Conservation (phyloP, 148 eudicot genomes). For the Chenopodium suecicum region DNA sequence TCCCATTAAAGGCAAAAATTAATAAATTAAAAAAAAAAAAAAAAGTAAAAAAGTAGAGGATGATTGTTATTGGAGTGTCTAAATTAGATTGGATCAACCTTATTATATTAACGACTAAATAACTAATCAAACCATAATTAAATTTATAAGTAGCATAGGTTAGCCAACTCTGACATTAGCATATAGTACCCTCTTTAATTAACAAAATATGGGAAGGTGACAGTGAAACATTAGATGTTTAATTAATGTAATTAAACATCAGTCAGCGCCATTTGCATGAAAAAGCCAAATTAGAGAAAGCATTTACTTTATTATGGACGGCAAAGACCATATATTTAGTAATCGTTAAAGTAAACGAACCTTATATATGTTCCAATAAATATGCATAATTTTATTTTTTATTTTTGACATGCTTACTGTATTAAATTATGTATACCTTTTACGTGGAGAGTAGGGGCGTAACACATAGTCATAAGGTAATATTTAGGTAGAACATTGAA, state of each 20-base stretch:
- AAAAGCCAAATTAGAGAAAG: neutral
- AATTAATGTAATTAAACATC: slow-evolving; percentile 9
- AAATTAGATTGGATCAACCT: neutral
- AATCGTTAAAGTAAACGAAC: neutral
- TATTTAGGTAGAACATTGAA: too few species aligned
- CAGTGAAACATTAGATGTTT: neutral
- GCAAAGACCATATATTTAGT: neutral
- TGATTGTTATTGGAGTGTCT: neutral
- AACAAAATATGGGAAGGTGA: neutral
- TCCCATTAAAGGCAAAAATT: neutral
- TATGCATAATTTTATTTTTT: neutral
- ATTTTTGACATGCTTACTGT: too few species aligned
- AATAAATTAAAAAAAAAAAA: too few species aligned
- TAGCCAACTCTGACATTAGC: slow-evolving; percentile 14
- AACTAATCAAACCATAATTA: neutral
- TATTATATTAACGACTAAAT: neutral
- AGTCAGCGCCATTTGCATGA: slow-evolving; percentile 17
- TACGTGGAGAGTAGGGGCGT: too few species aligned
- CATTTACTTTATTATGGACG: slow-evolving; percentile 10
- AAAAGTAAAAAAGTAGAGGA: neutral
- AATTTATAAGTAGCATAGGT: neutral
- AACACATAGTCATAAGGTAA: too few species aligned
- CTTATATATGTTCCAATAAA: neutral
- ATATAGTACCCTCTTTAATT: neutral
- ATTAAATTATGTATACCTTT: too few species aligned